Conservation (phyloP, 192 early-diverging fungal genomes). For the Allomyces arbusculus region DNA sequence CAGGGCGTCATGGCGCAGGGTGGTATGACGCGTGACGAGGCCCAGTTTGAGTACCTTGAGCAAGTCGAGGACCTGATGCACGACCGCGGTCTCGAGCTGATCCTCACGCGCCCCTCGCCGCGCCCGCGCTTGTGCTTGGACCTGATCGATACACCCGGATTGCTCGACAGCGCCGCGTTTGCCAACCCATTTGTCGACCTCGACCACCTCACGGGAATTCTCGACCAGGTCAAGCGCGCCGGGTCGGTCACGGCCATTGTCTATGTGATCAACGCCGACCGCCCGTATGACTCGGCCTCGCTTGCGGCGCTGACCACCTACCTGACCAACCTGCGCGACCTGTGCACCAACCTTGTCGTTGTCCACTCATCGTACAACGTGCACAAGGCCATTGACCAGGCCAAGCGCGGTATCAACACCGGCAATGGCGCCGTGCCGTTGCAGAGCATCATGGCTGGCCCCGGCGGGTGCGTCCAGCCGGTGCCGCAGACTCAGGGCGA, state of each 20-base stretch:
- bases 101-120: background rate
- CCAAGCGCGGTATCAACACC: too few relatives aligned
- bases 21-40: background rate
- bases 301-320: too few relatives aligned
- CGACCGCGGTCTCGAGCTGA: background rate
- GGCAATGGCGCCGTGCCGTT: too few relatives aligned
- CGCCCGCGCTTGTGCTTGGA: background rate
- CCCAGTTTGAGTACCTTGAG: background rate
- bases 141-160: background rate
- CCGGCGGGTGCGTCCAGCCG: too few relatives aligned
- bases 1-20: too few relatives aligned
- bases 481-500: background rate
- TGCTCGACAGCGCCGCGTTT: background rate
- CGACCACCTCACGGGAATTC: background rate
- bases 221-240: background rate
- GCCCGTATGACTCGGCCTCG: background rate
- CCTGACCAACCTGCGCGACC: too few relatives aligned
- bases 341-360: too few relatives aligned
- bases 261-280: background rate
- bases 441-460: too few relatives aligned
- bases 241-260: background rate
- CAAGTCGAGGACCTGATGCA: background rate
- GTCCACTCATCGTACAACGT: too few relatives aligned
- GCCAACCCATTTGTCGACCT: background rate
- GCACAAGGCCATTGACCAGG: too few relatives aligned